phyloP scores from a whole-genome alignment of 805 yeast species.

The Pichia cabralensis region DNA sequence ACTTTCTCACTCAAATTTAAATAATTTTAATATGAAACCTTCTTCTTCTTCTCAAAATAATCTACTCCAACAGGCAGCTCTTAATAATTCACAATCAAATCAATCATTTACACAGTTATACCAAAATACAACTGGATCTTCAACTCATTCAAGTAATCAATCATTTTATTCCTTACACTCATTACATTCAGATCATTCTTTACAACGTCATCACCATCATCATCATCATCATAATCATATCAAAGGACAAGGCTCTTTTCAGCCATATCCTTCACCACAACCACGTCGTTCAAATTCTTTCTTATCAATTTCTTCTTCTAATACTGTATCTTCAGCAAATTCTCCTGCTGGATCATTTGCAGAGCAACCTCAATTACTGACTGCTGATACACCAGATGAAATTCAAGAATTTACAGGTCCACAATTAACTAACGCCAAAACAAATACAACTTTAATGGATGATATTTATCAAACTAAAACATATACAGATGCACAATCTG shows the following conservation, averaged over 20 bases:
- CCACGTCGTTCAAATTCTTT: constrained; percentile 16
- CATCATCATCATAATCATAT: constrained; percentile 16
- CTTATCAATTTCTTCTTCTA: constrained; percentile 19
- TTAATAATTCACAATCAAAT: constrained; percentile 1
- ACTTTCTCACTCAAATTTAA: constrained; percentile 17
- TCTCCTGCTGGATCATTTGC: constrained; percentile 15
- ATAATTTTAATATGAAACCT: constrained; percentile 9
- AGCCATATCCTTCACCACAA: constrained; percentile 18
- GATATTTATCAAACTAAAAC: constrained; percentile 25
- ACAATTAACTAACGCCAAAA: constrained; percentile 22
- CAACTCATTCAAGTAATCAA: constrained; percentile 18
- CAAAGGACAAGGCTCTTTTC: too few relatives aligned
- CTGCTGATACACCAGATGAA: constrained; percentile 17
- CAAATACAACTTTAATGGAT: constrained; percentile 26
- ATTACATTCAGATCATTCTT: constrained; percentile 9
- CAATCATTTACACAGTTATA: constrained; percentile 11
- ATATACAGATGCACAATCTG: constrained; percentile 17
- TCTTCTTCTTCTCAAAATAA: neutral
- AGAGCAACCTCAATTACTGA: constrained; percentile 20
- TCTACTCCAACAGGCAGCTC: constrained; percentile 8
- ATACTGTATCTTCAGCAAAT: constrained; percentile 21
- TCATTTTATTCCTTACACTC: constrained; percentile 8
- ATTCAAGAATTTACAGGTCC: constrained; percentile 12
- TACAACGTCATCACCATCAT: constrained; percentile 13
- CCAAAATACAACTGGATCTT: constrained; percentile 21